These are phyloP conservation scores for Debaryomyces psychrophilus DNA, from an alignment of 1,139 yeast genomes.

Conservation along the genomic window DNA sequence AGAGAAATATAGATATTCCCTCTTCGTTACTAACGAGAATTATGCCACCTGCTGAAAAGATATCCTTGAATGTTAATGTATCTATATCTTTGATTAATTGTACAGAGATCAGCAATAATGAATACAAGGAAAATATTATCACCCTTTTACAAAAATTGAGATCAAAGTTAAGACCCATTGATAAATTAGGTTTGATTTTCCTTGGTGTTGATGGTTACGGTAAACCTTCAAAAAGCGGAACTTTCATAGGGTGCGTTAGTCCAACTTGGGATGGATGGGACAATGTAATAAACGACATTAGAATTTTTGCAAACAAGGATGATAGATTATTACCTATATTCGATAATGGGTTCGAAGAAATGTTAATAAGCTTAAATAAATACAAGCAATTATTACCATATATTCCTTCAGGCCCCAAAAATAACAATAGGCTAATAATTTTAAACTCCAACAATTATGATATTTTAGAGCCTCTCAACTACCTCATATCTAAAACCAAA, in stretches of 20 bases:
- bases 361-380: conserved; percentile 31
- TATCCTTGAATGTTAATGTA: conserved; percentile 52
- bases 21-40: conserved; percentile 36
- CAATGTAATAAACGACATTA: conserved; percentile 44
- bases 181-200: conserved; percentile 57
- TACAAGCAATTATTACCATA: conserved; percentile 36
- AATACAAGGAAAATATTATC: conserved; percentile 35
- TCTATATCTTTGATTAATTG: conserved; percentile 48
- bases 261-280: conserved; percentile 64
- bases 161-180: conserved; percentile 39
- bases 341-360: conserved; percentile 25
- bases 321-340: conserved; percentile 19
- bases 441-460: conserved; percentile 26
- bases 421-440: conserved; percentile 32
- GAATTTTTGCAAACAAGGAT: conserved; percentile 31
- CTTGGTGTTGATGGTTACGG: conserved; percentile 51
- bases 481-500: background rate
- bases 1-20: conserved; percentile 44
- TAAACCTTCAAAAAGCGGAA: conserved; percentile 40
- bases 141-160: conserved; percentile 30
- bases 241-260: conserved; percentile 57
- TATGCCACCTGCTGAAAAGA: conserved; percentile 41
- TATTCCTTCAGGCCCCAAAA: conserved; percentile 23
- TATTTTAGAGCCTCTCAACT: conserved; percentile 9
- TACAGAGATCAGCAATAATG: conserved; percentile 31